Conservation (phyloP, 495 filamentous ascomycete species). For the Chaetomium fimeti region DNA sequence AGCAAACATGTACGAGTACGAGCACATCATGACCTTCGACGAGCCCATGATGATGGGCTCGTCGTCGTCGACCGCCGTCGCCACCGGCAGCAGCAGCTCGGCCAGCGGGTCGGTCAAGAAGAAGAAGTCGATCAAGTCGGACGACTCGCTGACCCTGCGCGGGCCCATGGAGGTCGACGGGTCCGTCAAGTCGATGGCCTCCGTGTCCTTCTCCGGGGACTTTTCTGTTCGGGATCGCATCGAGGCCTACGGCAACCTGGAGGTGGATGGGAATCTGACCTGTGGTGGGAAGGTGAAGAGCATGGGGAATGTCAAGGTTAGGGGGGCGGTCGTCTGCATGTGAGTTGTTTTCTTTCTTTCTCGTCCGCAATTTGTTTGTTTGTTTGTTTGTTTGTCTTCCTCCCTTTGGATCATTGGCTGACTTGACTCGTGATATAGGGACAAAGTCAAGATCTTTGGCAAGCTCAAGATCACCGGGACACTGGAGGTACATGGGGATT, state of each 20-base stretch:
- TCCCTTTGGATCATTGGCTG: neutral
- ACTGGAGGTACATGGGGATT: conserved; percentile 35
- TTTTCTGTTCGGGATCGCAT: conserved; percentile 38
- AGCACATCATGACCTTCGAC: conserved; percentile 40
- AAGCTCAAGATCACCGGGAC: conserved; percentile 41
- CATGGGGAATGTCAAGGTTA: conserved; percentile 42
- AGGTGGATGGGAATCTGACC: conserved; percentile 35
- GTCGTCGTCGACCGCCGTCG: conserved; percentile 10
- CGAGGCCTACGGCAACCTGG: conserved; percentile 43
- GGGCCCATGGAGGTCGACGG: conserved; percentile 43
- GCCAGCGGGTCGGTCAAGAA: conserved; percentile 19
- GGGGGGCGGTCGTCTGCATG: conserved; percentile 24
- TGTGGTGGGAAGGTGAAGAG: conserved; percentile 42
- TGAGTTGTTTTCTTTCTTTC: conserved; percentile 22
- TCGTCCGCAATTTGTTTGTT: neutral
- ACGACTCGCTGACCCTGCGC: conserved; percentile 32
- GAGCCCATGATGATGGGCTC: conserved; percentile 23
- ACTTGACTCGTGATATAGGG: conserved; percentile 18
- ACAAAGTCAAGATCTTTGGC: conserved; percentile 45
- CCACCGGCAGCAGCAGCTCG: neutral
- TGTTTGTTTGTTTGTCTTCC: neutral
- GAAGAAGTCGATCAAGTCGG: conserved; percentile 38
- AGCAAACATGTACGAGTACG: conserved; percentile 37
- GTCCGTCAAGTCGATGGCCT: conserved; percentile 40
- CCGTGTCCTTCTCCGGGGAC: conserved; percentile 36